A percentile compares a stretch with the other conserved stretches of the same genome.
phyloP scores from a whole-genome alignment of 2,329 filamentous ascomycete genomes.

The Verticillium klebahnii region DNA sequence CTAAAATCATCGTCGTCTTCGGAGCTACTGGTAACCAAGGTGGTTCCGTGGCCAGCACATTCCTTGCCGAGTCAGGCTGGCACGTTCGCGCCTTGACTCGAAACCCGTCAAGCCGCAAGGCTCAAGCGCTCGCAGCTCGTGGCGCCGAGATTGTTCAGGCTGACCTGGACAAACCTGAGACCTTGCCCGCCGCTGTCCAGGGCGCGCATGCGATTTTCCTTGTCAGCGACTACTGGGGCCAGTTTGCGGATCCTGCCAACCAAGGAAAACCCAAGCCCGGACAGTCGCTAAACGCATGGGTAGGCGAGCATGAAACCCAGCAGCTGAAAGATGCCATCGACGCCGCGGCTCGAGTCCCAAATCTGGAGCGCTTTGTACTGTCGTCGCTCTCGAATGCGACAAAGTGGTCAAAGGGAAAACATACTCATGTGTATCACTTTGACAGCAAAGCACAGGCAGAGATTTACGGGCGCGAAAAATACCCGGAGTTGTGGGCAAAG shows the following conservation, averaged over 20 bases:
- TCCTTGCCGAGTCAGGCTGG: slow-evolving; percentile 15
- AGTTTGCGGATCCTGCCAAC: slow-evolving; percentile 8
- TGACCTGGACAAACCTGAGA: slow-evolving; percentile 12
- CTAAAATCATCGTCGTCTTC: background rate
- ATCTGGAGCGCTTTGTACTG: slow-evolving; percentile 32
- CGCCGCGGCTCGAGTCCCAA: slow-evolving; percentile 23
- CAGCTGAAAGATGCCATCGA: slow-evolving; percentile 31
- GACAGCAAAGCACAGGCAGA: slow-evolving; percentile 32
- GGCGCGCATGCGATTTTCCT: slow-evolving; percentile 21
- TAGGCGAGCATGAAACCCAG: slow-evolving; percentile 23
- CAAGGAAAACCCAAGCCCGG: slow-evolving; percentile 9
- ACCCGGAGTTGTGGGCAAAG: slow-evolving; percentile 16
- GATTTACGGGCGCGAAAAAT: slow-evolving; percentile 17
- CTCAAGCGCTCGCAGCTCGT: slow-evolving; percentile 10
- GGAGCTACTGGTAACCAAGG: slow-evolving; percentile 10
- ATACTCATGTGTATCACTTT: slow-evolving; percentile 34
- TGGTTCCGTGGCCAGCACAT: slow-evolving; percentile 12
- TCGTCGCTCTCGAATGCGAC: slow-evolving; percentile 29
- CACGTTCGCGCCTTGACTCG: slow-evolving; percentile 20
- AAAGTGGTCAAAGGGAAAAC: slow-evolving; percentile 34
- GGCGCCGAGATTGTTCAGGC: slow-evolving; percentile 18
- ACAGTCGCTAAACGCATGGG: slow-evolving; percentile 13
- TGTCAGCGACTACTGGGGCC: slow-evolving; percentile 23
- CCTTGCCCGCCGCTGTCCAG: slow-evolving; percentile 15
- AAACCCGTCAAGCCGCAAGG: slow-evolving; percentile 11